Percentiles rank a stretch among this genome's conserved stretches.
Evolutionary conservation across 2,329 filamentous ascomycete species (phyloP).

Genomic region (Hypoxylon sp.): DNA sequence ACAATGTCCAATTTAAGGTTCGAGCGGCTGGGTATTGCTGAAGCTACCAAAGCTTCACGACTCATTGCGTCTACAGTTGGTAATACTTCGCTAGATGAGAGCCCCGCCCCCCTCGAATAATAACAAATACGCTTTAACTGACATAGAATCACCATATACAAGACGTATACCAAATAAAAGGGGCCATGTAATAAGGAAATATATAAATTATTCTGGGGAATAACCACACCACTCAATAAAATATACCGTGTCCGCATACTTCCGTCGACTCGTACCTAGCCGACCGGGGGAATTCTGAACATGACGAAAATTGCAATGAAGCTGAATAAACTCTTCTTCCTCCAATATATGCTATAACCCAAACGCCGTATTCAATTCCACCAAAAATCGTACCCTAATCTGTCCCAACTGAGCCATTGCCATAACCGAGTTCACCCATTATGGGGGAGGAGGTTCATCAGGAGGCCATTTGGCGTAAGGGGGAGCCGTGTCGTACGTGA

Average conservation of each 20-base stretch:
- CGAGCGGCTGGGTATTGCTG: background rate
- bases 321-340: no score
- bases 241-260: background rate
- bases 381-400: background rate
- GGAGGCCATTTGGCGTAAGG: background rate
- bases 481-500: conserved; percentile 7
- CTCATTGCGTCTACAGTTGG: background rate
- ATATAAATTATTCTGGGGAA: background rate
- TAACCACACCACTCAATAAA: background rate
- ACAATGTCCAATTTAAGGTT: background rate
- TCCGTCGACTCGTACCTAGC: background rate
- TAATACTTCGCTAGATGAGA: background rate
- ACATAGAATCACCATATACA: background rate
- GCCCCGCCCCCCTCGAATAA: background rate
- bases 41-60: background rate
- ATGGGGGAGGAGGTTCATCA: background rate
- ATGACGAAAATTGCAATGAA: no score
- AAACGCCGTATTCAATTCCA: background rate
- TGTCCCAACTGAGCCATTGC: background rate
- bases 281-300: background rate
- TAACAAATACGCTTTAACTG: background rate
- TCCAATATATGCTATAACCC: background rate
- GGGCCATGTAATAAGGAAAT: background rate
- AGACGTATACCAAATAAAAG: background rate
- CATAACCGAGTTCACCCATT: background rate